Evolutionary conservation across 2,329 filamentous ascomycete genomes (phyloP).

Genomic region (Thelonectria olida): DNA sequence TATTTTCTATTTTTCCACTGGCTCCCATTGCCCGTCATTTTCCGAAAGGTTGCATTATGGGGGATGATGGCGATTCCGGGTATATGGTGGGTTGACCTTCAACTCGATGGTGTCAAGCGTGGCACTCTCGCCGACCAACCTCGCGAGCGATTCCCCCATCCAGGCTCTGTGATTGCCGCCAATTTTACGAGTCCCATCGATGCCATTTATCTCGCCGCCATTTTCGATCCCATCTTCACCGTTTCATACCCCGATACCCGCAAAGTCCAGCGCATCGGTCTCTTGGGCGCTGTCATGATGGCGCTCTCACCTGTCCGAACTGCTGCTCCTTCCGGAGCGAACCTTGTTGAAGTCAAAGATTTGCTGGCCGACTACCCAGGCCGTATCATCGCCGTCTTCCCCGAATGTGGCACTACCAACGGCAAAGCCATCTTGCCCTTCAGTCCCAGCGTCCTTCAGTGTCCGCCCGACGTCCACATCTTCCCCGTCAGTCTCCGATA

Average conservation of each 20-base stretch:
- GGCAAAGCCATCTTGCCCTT: constrained; percentile 89
- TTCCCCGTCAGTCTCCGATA: constrained; percentile 94
- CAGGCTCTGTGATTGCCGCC: constrained; percentile 84
- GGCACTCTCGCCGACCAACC: constrained; percentile 84
- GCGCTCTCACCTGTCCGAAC: constrained; percentile 71
- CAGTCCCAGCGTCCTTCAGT: constrained; percentile 77
- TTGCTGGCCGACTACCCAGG: constrained; percentile 75
- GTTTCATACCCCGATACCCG: constrained; percentile 79
- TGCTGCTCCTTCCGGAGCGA: constrained; percentile 54
- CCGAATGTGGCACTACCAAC: constrained; percentile 94
- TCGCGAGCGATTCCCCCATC: constrained; percentile 77
- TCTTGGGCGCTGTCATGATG: constrained; percentile 77
- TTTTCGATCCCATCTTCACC: constrained; percentile 96
- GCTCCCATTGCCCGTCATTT: constrained; percentile 70
- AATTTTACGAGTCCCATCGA: constrained; percentile 95
- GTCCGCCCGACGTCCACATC: constrained; percentile 74
- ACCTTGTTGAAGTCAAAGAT: constrained; percentile 68
- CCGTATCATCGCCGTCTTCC: constrained; percentile 86
- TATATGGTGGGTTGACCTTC: constrained; percentile 98
- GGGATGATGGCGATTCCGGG: constrained; percentile 86
- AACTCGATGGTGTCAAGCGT: constrained; percentile 94
- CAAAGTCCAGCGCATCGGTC: constrained; percentile 78
- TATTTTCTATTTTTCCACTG: constrained; percentile 88
- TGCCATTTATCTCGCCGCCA: constrained; percentile 90
- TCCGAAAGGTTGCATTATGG: constrained; percentile 90